Conservation (phyloP, 2,329 filamentous ascomycete genomes). For the Trichophyton benhamiae region DNA sequence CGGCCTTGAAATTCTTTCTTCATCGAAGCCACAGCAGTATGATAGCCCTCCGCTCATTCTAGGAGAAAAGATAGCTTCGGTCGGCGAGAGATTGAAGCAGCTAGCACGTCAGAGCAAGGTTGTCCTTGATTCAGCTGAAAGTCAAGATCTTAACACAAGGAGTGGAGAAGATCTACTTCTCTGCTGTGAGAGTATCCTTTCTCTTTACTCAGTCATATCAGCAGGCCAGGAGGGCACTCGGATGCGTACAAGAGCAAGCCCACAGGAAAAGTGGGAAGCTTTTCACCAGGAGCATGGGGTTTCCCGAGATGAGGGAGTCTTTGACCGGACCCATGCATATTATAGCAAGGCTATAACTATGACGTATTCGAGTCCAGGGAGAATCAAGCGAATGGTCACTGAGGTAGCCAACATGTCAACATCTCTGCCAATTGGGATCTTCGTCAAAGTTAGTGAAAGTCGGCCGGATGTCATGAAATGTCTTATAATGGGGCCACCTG, state of each 20-base stretch:
- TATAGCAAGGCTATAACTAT: conserved; percentile 11
- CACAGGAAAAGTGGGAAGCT: conserved; percentile 17
- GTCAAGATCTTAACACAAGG: conserved; percentile 15
- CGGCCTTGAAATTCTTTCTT: conserved; percentile 27
- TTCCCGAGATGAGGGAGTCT: conserved; percentile 27
- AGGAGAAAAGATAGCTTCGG: conserved; percentile 10
- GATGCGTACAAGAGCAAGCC: conserved; percentile 9
- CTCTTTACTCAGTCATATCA: conserved; percentile 19
- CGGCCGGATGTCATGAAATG: conserved; percentile 41
- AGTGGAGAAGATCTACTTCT: conserved; percentile 22
- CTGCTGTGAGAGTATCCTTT: conserved; percentile 24
- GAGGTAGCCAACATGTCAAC: conserved; percentile 37
- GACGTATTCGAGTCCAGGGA: conserved; percentile 20
- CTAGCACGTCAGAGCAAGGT: conserved; percentile 23
- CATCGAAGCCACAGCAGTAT: not conserved
- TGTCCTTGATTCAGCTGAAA: conserved; percentile 18
- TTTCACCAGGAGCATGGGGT: conserved; percentile 28
- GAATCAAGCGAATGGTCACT: conserved; percentile 38
- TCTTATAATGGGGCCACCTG: conserved; percentile 39
- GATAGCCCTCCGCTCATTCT: conserved; percentile 5
- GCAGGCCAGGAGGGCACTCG: not conserved
- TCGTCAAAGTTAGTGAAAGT: conserved; percentile 35
- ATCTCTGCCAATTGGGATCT: conserved; percentile 41
- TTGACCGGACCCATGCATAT: conserved; percentile 19
- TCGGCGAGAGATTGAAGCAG: conserved; percentile 17